Conservation (phyloP, 768 basidiomycete species). For the Antrodiella citrinella region DNA sequence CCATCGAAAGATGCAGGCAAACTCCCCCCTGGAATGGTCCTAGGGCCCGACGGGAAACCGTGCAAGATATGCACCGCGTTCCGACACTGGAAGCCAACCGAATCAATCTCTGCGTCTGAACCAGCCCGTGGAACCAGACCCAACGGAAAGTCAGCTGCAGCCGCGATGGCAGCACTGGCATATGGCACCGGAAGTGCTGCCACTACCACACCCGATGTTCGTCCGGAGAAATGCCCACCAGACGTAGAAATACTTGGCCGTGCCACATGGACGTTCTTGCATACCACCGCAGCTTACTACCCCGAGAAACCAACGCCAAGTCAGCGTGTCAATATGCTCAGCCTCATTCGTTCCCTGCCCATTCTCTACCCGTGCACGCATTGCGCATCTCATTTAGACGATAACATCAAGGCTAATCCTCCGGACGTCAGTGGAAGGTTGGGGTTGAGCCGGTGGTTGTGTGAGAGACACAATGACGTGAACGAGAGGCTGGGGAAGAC, state of each 20-base stretch:
- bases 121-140: background rate
- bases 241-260: constrained; percentile 86
- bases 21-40: constrained; percentile 69
- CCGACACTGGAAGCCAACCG: constrained; percentile 52
- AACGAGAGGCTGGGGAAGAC: constrained; percentile 82
- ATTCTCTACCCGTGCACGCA: constrained; percentile 80
- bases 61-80: constrained; percentile 90
- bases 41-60: constrained; percentile 91
- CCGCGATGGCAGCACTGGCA: constrained; percentile 27
- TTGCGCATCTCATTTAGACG: constrained; percentile 79
- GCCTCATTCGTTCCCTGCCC: constrained; percentile 70
- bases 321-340: constrained; percentile 80
- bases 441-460: constrained; percentile 77
- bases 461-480: constrained; percentile 88
- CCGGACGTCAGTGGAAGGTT: constrained; percentile 72
- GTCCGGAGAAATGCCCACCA: constrained; percentile 71
- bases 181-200: constrained; percentile 22
- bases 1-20: background rate
- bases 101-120: constrained; percentile 17
- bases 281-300: constrained; percentile 93
- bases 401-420: constrained; percentile 54
- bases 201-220: constrained; percentile 25
- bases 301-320: constrained; percentile 68
- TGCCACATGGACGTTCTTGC: constrained; percentile 95
- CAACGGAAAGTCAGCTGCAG: constrained; percentile 21